These are phyloP conservation scores for Dactylorhiza incarnata DNA, from an alignment of 106 monocot species.

Conservation along the genomic window DNA sequence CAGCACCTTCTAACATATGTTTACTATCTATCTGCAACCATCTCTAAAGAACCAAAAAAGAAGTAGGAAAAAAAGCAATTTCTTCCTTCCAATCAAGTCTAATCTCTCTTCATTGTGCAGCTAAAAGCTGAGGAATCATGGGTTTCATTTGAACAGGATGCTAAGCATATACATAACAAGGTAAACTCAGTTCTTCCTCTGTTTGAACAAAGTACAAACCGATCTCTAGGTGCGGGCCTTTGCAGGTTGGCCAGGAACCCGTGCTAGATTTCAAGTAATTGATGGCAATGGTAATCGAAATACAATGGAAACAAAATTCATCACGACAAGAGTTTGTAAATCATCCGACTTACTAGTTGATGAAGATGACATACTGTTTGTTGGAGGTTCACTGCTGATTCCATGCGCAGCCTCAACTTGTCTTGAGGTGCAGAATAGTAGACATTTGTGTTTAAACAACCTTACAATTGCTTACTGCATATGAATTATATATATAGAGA, in stretches of 20 bases:
- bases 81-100: neutral
- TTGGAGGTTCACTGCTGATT: constrained; percentile 46
- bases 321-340: constrained; percentile 48
- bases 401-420: constrained; percentile 58
- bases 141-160: constrained; percentile 69
- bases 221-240: constrained; percentile 86
- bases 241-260: constrained; percentile 97
- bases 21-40: no score
- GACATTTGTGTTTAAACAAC: neutral
- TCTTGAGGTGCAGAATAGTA: constrained; percentile 54
- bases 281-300: constrained; percentile 20
- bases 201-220: constrained; percentile 16
- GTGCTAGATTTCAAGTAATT: constrained; percentile 54
- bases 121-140: constrained; percentile 69
- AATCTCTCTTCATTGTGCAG: constrained; percentile 22
- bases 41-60: no score
- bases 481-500: no score
- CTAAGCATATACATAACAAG: constrained; percentile 73
- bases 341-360: constrained; percentile 15
- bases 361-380: constrained; percentile 55
- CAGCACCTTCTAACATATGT: no score
- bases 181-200: constrained; percentile 22
- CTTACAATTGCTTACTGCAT: neutral
- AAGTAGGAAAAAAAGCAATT: neutral
- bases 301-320: constrained; percentile 63